A percentile compares a stretch with the other conserved stretches of the same genome.
These are phyloP conservation scores for Paulownia fortunei DNA, from an alignment of 257 asterid species.

Conservation along the genomic window DNA sequence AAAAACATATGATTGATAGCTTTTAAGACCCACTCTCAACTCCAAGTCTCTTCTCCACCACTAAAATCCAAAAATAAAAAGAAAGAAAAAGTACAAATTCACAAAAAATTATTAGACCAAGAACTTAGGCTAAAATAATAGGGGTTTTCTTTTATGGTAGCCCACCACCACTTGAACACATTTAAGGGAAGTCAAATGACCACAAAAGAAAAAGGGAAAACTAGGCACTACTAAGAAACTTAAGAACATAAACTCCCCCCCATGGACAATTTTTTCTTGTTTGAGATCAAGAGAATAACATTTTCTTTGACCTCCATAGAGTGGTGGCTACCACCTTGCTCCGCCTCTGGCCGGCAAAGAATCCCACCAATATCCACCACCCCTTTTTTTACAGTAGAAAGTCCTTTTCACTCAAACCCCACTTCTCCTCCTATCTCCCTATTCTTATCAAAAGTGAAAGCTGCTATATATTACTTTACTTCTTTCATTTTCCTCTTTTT, in stretches of 20 bases:
- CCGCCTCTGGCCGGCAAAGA: conserved; percentile 47
- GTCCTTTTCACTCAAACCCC: conserved; percentile 31
- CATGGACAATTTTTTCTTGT: conserved; percentile 2
- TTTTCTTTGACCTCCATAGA: conserved; percentile 38
- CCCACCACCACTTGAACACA: conserved; percentile 26
- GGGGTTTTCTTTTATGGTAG: conserved; percentile 15
- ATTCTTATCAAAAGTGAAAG: conserved; percentile 34
- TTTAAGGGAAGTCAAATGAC: conserved; percentile 18
- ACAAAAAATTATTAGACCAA: conserved; percentile 24
- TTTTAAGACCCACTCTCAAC: conserved; percentile 30
- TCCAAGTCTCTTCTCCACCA: conserved; percentile 24
- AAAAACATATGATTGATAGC: not conserved
- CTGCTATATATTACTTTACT: conserved; percentile 31
- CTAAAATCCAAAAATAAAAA: not conserved
- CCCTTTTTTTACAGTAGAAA: conserved; percentile 32
- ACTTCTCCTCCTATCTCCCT: conserved; percentile 28
- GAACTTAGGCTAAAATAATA: conserved; percentile 19
- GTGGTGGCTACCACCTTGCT: conserved; percentile 45
- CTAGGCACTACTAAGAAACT: conserved; percentile 16
- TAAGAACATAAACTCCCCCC: not conserved
- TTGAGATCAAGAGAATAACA: conserved; percentile 19
- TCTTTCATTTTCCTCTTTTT: conserved; percentile 7
- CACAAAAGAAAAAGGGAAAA: conserved; percentile 13
- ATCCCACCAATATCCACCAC: conserved; percentile 46
- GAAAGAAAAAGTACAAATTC: not conserved